Conservation (phyloP, 1,284 basidiomycete genomes). For the Schizophyllum commune region DNA sequence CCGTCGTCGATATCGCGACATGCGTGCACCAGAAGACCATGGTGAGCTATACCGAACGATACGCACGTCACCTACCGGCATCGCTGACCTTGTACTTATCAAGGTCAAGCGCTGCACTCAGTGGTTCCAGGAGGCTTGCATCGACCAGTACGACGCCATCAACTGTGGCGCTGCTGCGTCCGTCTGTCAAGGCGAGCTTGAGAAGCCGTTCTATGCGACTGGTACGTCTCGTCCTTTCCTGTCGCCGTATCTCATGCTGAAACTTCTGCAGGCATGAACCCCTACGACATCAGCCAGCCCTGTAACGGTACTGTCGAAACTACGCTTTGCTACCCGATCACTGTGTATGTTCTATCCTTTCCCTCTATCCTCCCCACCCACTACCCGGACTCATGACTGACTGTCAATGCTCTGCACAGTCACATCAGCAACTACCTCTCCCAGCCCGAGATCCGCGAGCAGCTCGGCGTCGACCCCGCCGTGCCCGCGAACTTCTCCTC, state of each 20-base stretch:
- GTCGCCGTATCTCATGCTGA: neutral
- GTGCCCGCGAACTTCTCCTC: slow-evolving; percentile 39
- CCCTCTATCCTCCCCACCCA: neutral
- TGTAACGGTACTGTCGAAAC: slow-evolving; percentile 36
- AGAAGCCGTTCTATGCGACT: slow-evolving; percentile 23
- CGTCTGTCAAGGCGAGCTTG: slow-evolving; percentile 37
- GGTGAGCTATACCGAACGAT: slow-evolving; percentile 18
- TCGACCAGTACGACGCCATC: slow-evolving; percentile 42
- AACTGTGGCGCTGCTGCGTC: slow-evolving; percentile 39
- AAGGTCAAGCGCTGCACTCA: slow-evolving; percentile 44
- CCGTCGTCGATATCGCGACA: slow-evolving; percentile 26
- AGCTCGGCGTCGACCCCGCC: slow-evolving; percentile 54
- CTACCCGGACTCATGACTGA: slow-evolving; percentile 24
- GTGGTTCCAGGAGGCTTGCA: slow-evolving; percentile 37
- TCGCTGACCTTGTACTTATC: neutral
- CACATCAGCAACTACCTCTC: slow-evolving; percentile 46
- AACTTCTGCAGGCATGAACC: slow-evolving; percentile 30
- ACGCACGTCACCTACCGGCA: neutral
- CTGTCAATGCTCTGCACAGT: neutral
- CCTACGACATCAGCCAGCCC: slow-evolving; percentile 55
- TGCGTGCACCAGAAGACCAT: slow-evolving; percentile 44
- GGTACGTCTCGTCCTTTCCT: slow-evolving; percentile 20
- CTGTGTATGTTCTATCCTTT: slow-evolving; percentile 24
- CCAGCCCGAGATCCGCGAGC: slow-evolving; percentile 38
- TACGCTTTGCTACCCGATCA: slow-evolving; percentile 42